Evolutionary conservation across 2,329 filamentous ascomycete species (phyloP).

Genomic region (Sclerotinia trifoliorum): DNA sequence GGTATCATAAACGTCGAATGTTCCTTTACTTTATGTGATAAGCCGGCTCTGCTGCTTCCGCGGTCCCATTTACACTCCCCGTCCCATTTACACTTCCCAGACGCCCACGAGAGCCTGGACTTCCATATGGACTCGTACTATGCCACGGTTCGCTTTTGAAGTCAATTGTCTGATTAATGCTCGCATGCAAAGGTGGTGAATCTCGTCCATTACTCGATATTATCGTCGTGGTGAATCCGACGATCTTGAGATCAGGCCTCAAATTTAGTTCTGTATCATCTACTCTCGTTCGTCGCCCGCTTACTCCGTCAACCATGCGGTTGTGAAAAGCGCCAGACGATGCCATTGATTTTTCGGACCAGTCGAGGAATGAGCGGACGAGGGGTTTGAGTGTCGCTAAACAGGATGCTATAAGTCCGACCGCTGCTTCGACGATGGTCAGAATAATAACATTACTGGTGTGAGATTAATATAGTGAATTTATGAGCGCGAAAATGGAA

Average conservation of each 20-base stretch:
- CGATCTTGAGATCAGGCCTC: conserved; percentile 14
- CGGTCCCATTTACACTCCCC: neutral
- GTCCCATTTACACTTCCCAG: neutral
- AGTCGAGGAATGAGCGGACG: conserved; percentile 31
- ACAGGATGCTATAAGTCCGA: conserved; percentile 31
- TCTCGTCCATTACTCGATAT: conserved; percentile 20
- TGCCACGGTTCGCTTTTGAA: conserved; percentile 1
- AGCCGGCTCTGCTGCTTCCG: neutral
- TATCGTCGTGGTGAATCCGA: conserved; percentile 18
- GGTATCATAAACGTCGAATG: conserved; percentile 5
- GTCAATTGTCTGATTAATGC: neutral
- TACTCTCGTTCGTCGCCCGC: neutral
- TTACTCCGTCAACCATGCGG: neutral
- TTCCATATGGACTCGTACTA: neutral
- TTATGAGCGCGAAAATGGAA: conserved; percentile 9
- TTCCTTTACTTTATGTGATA: neutral
- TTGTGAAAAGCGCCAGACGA: neutral
- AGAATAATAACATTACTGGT: conserved; percentile 12
- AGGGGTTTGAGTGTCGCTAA: conserved; percentile 35
- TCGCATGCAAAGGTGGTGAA: neutral
- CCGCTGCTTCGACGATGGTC: conserved; percentile 33
- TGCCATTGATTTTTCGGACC: conserved; percentile 10
- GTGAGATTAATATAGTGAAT: neutral
- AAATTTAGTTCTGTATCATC: neutral
- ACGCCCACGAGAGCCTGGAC: neutral